Evolutionary conservation across 164 flowering plant genomes (phyloP).

Genomic region (Warburgia ugandensis): DNA sequence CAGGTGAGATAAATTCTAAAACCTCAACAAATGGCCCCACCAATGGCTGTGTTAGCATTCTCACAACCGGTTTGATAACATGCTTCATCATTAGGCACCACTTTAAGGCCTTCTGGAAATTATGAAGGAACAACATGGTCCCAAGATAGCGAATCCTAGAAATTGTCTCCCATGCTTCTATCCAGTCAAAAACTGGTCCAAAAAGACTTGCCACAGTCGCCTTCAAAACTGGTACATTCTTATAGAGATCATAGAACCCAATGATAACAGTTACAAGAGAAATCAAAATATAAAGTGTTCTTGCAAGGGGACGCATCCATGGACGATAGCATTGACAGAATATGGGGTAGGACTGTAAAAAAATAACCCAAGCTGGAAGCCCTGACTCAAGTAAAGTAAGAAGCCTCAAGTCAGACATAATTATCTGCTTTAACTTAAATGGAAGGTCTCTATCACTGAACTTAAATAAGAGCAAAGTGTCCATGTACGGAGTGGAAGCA

Average conservation of each 20-base stretch:
- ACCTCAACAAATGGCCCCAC: constrained; percentile 19
- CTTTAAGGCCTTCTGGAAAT: constrained; percentile 22
- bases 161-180: constrained; percentile 29
- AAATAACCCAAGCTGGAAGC: constrained; percentile 34
- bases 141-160: constrained; percentile 26
- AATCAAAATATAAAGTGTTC: constrained; percentile 21
- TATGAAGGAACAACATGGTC: constrained; percentile 28
- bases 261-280: constrained; percentile 27
- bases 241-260: constrained; percentile 30
- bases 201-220: constrained; percentile 21
- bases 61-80: constrained; percentile 10
- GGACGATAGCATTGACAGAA: constrained; percentile 23
- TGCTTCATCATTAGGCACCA: constrained; percentile 14
- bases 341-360: constrained; percentile 30
- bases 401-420: constrained; percentile 24
- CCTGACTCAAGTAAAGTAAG: constrained; percentile 27
- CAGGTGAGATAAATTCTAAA: constrained; percentile 14
- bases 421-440: constrained; percentile 19
- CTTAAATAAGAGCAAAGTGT: constrained; percentile 18
- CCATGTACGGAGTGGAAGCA: constrained; percentile 13
- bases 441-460: constrained; percentile 23
- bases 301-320: constrained; percentile 29
- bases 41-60: constrained; percentile 17
- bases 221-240: constrained; percentile 27
- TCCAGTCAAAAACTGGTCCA: constrained; percentile 29